These are phyloP conservation scores for Begonia fuchsioides DNA, from an alignment of 306 rosid genomes.

Conservation along the genomic window DNA sequence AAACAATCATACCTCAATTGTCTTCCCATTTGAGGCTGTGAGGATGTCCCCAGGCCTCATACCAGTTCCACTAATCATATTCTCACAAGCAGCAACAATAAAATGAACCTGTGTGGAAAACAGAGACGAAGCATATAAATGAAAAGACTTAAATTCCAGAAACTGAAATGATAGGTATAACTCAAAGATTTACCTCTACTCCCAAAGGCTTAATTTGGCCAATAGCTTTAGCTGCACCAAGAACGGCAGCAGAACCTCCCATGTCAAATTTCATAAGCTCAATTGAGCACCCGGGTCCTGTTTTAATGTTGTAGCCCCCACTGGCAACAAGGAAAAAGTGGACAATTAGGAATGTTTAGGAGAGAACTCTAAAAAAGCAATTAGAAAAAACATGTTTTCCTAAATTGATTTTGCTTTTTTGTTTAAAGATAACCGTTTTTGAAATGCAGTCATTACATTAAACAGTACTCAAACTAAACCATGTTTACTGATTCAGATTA, in stretches of 20 bases:
- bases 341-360: too few species aligned
- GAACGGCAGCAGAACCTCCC: slow-evolving; percentile 98
- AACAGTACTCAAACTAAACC: too few species aligned
- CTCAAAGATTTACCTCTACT: slow-evolving; percentile 48
- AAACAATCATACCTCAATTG: slow-evolving; percentile 62
- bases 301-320: slow-evolving; percentile 99
- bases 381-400: too few species aligned
- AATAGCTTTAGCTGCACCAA: slow-evolving; percentile 96
- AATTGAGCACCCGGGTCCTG: slow-evolving; percentile 87
- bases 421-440: too few species aligned
- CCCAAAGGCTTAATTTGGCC: slow-evolving; percentile 93
- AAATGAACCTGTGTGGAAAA: slow-evolving; percentile 72
- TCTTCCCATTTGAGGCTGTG: slow-evolving; percentile 99
- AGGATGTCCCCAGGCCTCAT: slow-evolving; percentile 97
- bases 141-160: background rate
- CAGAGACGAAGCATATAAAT: background rate
- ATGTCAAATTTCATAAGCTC: slow-evolving; percentile 88
- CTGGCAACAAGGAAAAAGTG: slow-evolving; percentile 22
- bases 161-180: background rate
- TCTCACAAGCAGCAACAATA: slow-evolving; percentile 97
- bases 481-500: too few species aligned
- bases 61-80: slow-evolving; percentile 99
- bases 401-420: too few species aligned
- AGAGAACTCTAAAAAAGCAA: too few species aligned
- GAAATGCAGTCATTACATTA: too few species aligned